Evolutionary conservation across 139 green algal genomes (phyloP), one percentile per base, ranked within the genome.

Genomic region (Mychonastes homosphaera): DNA sequence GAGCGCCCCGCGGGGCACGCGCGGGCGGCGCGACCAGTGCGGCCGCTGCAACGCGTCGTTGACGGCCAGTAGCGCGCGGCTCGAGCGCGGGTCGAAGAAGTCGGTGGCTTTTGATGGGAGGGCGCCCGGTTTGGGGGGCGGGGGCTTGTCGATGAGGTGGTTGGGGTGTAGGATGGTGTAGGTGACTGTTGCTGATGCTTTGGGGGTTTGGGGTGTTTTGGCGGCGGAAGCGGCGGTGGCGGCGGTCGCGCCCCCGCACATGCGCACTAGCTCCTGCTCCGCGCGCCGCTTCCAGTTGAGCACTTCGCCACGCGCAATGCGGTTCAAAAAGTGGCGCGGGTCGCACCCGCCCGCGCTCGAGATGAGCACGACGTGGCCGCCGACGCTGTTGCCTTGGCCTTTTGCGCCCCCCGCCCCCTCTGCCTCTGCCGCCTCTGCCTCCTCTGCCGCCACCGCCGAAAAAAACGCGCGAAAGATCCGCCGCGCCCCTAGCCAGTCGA

Each of bases 141-240:
- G 19, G 7, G 8, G 43, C 8, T 49, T 18, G 8, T 49, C 19
- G 19, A 21, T 27, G 23, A 52, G 10, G 16, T 52, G 45, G 35
- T 63, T 63, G 18, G 57, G 65, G 38, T 73, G 65, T 3, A 67
- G 28, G 6, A 73, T 73, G 18, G 57, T 73, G 50, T 67, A 73
- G 9, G 51, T 46, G 10, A 73, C 5, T n/a, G 58, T 58, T 33
- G 48, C 57, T 3, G 27, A n/a, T n/a, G n/a, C n/a, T n/a, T n/a
- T n/a, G n/a, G n/a, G n/a, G n/a, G n/a, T n/a, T n/a, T n/a, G n/a
- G n/a, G n/a, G n/a, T n/a, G n/a, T n/a, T n/a, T n/a, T n/a, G n/a
- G n/a, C n/a, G n/a, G n/a, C n/a, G n/a, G n/a, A n/a, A n/a, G n/a
- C n/a, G n/a, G n/a, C n/a, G n/a, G n/a, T n/a, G n/a, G n/a, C n/a